Evolutionary conservation across 352 stramenopile genomes (phyloP).

Genomic region (Pseudoperonospora humuli): DNA sequence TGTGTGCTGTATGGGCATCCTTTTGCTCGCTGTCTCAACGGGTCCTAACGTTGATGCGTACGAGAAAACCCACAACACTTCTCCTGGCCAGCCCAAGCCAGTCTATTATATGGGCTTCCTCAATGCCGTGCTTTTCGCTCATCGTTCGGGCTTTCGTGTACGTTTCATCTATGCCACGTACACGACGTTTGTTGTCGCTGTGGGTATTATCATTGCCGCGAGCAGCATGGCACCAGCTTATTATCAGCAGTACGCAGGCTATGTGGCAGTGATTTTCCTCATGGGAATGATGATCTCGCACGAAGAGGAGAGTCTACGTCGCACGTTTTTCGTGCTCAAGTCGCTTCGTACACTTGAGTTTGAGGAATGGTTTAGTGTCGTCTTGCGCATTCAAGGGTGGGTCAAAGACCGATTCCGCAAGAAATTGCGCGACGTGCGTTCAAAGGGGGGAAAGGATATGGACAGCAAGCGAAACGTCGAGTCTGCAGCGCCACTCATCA

Average conservation of each 20-base stretch:
- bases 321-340: slow-evolving; percentile 78
- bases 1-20: slow-evolving; percentile 62
- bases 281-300: slow-evolving; percentile 84
- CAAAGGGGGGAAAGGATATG: slow-evolving; percentile 37
- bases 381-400: slow-evolving; percentile 66
- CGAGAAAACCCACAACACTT: slow-evolving; percentile 9
- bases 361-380: slow-evolving; percentile 70
- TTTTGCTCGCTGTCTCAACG: slow-evolving; percentile 55
- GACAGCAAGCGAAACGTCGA: slow-evolving; percentile 13
- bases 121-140: slow-evolving; percentile 69
- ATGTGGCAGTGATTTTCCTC: slow-evolving; percentile 55
- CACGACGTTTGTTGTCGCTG: slow-evolving; percentile 53
- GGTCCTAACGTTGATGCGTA: slow-evolving; percentile 26
- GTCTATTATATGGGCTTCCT: slow-evolving; percentile 82
- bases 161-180: slow-evolving; percentile 76
- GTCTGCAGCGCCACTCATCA: slow-evolving; percentile 32
- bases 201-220: slow-evolving; percentile 57
- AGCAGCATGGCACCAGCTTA: slow-evolving; percentile 42
- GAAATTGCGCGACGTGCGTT: slow-evolving; percentile 42
- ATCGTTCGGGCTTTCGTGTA: slow-evolving; percentile 70
- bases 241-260: slow-evolving; percentile 66
- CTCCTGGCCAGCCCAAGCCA: slow-evolving; percentile 47
- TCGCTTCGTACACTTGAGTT: slow-evolving; percentile 76
- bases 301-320: slow-evolving; percentile 70
- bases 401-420: slow-evolving; percentile 61